Evolutionary conservation across 805 yeast genomes (phyloP).

Genomic region (Kurtzmaniella cleridarum): DNA sequence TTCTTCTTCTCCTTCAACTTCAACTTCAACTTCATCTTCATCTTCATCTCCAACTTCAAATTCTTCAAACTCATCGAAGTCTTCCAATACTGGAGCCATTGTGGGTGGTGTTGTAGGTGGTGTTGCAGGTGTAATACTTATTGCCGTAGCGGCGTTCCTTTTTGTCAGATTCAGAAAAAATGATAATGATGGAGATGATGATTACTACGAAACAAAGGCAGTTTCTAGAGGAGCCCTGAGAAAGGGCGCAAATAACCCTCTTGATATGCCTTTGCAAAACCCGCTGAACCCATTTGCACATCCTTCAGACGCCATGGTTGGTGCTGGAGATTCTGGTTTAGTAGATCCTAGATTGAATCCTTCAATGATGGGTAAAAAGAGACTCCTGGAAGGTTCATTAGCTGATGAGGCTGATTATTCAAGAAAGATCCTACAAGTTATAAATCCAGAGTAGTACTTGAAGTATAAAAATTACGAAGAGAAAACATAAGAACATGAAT

Average conservation of each 20-base stretch:
- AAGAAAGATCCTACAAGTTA: conserved; percentile 76
- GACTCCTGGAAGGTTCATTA: conserved; percentile 79
- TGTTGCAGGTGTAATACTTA: conserved; percentile 22
- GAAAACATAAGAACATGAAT: background rate
- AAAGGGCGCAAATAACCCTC: conserved; percentile 20
- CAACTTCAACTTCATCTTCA: conserved; percentile 5
- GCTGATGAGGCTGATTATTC: conserved; percentile 83
- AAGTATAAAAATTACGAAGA: background rate
- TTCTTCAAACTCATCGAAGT: conserved; percentile 9
- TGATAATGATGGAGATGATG: conserved; percentile 32
- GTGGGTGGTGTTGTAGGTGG: conserved; percentile 45
- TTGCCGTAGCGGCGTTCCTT: conserved; percentile 23
- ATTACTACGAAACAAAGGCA: conserved; percentile 24
- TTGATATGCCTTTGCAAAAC: conserved; percentile 43
- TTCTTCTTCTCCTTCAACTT: conserved; percentile 7
- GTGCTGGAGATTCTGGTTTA: conserved; percentile 14
- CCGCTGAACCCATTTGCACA: conserved; percentile 66
- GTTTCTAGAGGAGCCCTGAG: conserved; percentile 14
- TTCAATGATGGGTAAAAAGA: conserved; percentile 73
- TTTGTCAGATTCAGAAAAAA: conserved; percentile 23
- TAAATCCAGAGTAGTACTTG: conserved; percentile 72
- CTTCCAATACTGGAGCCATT: conserved; percentile 31
- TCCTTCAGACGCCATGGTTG: conserved; percentile 44
- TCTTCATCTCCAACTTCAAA: conserved; percentile 4
- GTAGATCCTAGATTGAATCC: conserved; percentile 68